Evolutionary conservation across 2,329 filamentous ascomycete species (phyloP), one percentile per base, ranked within the genome.

Genomic region (Lecanicillium sp.): DNA sequence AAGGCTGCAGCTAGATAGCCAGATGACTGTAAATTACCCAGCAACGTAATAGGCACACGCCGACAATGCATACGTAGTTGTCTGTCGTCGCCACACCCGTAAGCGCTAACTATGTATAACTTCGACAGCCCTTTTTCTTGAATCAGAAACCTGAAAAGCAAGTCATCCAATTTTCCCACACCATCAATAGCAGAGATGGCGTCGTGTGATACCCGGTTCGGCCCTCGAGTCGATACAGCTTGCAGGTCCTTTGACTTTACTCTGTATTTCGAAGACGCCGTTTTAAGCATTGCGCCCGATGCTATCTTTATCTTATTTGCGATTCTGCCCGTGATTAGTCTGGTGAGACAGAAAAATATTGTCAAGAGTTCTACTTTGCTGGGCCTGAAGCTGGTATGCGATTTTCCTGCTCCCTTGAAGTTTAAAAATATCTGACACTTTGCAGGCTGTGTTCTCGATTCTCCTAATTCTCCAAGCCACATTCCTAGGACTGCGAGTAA

Each of bases 231-330:
- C 38, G 39, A 49, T 19, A 38, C 30, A 4, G 19, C 11, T 7
- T 49, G 47, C 32, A 39, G 40, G 14, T 30, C 39, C 1, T 44
- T 49, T 15, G 40, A 49, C 24, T 49, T 49, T 44, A 49, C 47
- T 2, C 40, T 49, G 0, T 39, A 33, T 14, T 49, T 49, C 19
- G 47, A 49, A 27, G 47, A 44, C 15, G n/a, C 30, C 12, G 14
- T 49, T 30, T 24, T 49, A 5, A 12, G 19, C 24, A 17, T 23
- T 3, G 32, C 24, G 4, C 40, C 47, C 7, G 38, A 12, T 33
- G 20, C 47, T 10, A 21, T 44, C 8, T 49, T 49, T n/a, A 9
- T 49, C 2, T 3, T 33, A 5, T 9, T 38, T 15, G 30, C 35
- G 2, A 10, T 38, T 7, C 2, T 39, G 1, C 15, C 40, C 2